Base-by-base conservation (phyloP, 2,329 filamentous ascomycete genomes). In the Xylaria sp. region DNA sequence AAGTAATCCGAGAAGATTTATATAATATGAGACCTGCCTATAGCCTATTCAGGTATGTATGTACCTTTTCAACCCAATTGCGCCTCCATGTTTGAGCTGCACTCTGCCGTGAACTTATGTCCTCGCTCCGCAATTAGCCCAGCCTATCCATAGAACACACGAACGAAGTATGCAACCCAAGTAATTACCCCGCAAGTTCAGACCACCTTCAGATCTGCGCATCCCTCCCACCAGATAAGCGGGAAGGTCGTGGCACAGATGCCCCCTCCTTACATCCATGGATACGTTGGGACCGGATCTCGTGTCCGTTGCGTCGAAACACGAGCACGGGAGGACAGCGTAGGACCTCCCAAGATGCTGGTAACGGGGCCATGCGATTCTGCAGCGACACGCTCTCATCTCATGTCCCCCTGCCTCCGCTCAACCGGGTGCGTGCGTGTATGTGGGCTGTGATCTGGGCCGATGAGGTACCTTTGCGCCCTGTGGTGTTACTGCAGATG, bases 401-500 rank as follows among this genome's bases (percentile, higher is more conserved):
- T 55, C 30, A 19, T 47, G 17, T 19, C n/a, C 2, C 42, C 42
- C n/a, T 19, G 63, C 30, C 48, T 69, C 64, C 67, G 56, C 57
- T 17, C 6, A 63, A 48, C 54, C 59, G 50, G 9, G 65, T 56
- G 30, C 27, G 32, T 39, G 19, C 27, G 53, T 42, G 45, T 12
- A 11, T 39, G 53, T 48, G 48, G 34, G 12, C 36, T 5, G 47
- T n/a, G 34, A 42, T 59, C 47, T 65, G 56, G 57, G 50, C 53
- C 57, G 65, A 64, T 69, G 53, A 64, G 58, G 56, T 50, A 65
- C 42, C 19, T 39, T 51, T 32, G 12, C 54, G 48, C 32, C 54
- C 64, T 67, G 61, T 51, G 24, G 67, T 69, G 45, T 14, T 24
- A 69, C 68, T 5, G 61, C 14, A 8, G 60, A 64, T 62, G 61